phyloP scores from a whole-genome alignment of 1,139 yeast species.

The Schwanniomyces etchellsii region DNA sequence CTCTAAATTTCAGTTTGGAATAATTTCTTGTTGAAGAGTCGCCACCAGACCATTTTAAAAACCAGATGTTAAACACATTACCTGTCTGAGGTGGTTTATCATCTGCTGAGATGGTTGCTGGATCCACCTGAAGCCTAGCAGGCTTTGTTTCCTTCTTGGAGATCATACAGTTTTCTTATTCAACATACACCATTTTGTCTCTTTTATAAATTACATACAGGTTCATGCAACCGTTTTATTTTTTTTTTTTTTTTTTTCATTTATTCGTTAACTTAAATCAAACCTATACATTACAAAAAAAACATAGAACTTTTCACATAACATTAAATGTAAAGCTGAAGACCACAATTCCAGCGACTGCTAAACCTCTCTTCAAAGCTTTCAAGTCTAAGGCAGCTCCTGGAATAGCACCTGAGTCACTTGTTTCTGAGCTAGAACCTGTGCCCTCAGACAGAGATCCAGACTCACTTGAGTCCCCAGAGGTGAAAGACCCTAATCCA shows the following conservation, averaged over 20 bases:
- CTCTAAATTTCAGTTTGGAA: constrained; percentile 39
- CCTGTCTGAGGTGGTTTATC: constrained; percentile 79
- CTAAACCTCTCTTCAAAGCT: constrained; percentile 38
- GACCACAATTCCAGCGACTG: constrained; percentile 35
- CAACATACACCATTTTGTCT: not conserved
- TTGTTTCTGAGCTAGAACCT: constrained; percentile 4
- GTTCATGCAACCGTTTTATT: not conserved
- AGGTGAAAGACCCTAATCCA: constrained; percentile 6
- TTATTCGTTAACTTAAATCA: not conserved
- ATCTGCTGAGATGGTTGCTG: constrained; percentile 54
- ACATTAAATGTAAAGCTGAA: constrained; percentile 31
- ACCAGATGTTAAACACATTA: constrained; percentile 81
- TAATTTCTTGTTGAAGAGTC: constrained; percentile 33
- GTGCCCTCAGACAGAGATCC: constrained; percentile 7
- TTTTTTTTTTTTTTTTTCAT: not conserved
- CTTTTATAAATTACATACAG: not conserved
- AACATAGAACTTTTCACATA: constrained; percentile 7
- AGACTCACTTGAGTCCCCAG: constrained; percentile 10
- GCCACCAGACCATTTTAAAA: constrained; percentile 80
- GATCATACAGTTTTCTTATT: no score
- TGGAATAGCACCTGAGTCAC: constrained; percentile 10
- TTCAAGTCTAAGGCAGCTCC: constrained; percentile 15
- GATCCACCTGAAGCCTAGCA: constrained; percentile 68
- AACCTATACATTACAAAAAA: not conserved
- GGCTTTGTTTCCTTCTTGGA: constrained; percentile 19